These are phyloP conservation scores for Chalciporus piperatus DNA, from an alignment of 768 basidiomycete genomes.

Conservation along the genomic window DNA sequence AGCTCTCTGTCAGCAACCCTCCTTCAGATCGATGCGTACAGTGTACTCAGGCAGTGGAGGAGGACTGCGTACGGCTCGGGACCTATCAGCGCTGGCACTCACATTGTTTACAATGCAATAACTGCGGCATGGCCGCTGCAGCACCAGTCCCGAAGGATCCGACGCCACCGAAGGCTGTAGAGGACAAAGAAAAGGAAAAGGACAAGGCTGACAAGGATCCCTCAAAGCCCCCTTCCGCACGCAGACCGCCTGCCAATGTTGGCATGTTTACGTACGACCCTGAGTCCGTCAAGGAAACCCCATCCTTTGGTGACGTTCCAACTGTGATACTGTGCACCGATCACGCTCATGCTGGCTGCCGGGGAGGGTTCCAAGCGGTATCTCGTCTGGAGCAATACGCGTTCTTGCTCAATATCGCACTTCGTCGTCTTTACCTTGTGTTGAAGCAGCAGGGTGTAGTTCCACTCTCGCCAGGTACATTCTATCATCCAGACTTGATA, in stretches of 20 bases:
- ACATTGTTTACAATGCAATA: slow-evolving; percentile 80
- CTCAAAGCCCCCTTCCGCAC: slow-evolving; percentile 60
- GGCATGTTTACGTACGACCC: slow-evolving; percentile 73
- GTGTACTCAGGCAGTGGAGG: slow-evolving; percentile 90
- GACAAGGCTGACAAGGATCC: slow-evolving; percentile 41
- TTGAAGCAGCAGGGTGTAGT: slow-evolving; percentile 89
- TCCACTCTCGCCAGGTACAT: slow-evolving; percentile 71
- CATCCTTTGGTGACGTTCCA: slow-evolving; percentile 72
- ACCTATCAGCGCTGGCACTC: slow-evolving; percentile 99
- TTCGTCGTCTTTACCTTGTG: slow-evolving; percentile 84
- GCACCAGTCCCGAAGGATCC: slow-evolving; percentile 57
- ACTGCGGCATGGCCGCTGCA: slow-evolving; percentile 76
- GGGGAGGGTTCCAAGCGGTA: slow-evolving; percentile 83
- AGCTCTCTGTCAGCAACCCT: slow-evolving; percentile 60
- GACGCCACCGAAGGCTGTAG: slow-evolving; percentile 47
- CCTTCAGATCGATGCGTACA: slow-evolving; percentile 90
- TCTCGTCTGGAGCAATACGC: slow-evolving; percentile 97
- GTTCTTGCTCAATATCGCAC: slow-evolving; percentile 92
- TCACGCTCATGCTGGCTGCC: slow-evolving; percentile 67
- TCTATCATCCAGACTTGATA: slow-evolving; percentile 4
- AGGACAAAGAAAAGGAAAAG: slow-evolving; percentile 46
- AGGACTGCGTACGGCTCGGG: slow-evolving; percentile 92
- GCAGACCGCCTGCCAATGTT: slow-evolving; percentile 80
- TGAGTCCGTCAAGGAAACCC: slow-evolving; percentile 63
- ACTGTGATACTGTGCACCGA: slow-evolving; percentile 73